Percentiles rank a stretch among this genome's conserved stretches.
These are phyloP conservation scores for Podospora australis DNA, from an alignment of 495 filamentous ascomycete species.

Conservation along the genomic window DNA sequence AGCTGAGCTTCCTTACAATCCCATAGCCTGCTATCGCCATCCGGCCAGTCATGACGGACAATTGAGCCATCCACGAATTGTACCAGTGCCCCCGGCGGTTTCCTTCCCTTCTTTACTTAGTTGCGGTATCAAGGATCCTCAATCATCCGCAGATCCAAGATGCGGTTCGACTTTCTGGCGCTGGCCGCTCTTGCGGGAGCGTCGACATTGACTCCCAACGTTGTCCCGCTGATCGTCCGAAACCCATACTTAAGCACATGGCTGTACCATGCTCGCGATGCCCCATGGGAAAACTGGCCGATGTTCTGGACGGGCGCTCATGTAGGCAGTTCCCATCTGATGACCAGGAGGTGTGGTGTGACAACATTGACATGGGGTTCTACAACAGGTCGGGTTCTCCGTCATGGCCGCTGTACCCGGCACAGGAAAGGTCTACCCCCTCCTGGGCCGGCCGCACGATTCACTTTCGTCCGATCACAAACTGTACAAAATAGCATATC, in stretches of 20 bases:
- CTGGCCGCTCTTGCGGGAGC: slow-evolving; percentile 35
- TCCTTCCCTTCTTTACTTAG: too few species aligned
- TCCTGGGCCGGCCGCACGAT: slow-evolving; percentile 83
- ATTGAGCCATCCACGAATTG: too few species aligned
- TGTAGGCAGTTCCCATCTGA: slow-evolving; percentile 16
- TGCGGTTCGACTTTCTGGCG: slow-evolving; percentile 28
- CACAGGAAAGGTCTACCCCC: slow-evolving; percentile 68
- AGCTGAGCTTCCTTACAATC: not conserved
- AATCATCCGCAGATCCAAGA: too few species aligned
- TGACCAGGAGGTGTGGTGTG: not conserved
- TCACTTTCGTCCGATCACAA: slow-evolving; percentile 47
- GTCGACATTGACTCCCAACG: slow-evolving; percentile 63
- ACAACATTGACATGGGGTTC: not conserved
- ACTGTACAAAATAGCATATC: slow-evolving; percentile 58
- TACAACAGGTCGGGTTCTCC: slow-evolving; percentile 63
- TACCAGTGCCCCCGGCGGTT: too few species aligned
- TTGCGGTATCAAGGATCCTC: too few species aligned
- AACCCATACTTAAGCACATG: slow-evolving; percentile 91
- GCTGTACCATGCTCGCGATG: slow-evolving; percentile 68
- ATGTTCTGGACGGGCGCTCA: slow-evolving; percentile 88
- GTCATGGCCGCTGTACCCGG: slow-evolving; percentile 71
- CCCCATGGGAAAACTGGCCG: slow-evolving; percentile 89
- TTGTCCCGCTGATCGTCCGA: slow-evolving; percentile 80
- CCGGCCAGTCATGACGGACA: too few species aligned
- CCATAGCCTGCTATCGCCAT: not conserved